Percentiles rank a stretch among this genome's conserved stretches.
Conservation (phyloP, 805 yeast genomes). For the Yarrowia deformans region DNA sequence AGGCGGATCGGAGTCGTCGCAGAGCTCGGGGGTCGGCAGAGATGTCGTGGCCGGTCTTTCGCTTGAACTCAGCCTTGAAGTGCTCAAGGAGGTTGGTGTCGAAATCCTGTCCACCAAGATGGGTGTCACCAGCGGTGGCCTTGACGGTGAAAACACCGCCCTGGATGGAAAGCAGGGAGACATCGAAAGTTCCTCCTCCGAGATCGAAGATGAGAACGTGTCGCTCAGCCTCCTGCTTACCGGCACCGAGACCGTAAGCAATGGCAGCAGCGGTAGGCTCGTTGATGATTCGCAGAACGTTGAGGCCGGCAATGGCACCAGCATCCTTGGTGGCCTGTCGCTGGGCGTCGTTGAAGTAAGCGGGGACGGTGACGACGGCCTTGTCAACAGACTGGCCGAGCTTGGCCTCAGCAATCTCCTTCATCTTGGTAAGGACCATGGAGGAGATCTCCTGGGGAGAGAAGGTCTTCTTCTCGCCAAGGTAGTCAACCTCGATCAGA, state of each 20-base stretch:
- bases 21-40: constrained; percentile 92
- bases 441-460: constrained; percentile 95
- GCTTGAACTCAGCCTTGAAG: constrained; percentile 93
- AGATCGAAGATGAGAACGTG: constrained; percentile 90
- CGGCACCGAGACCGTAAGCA: constrained; percentile 96
- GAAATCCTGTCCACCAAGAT: constrained; percentile 99
- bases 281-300: constrained; percentile 83
- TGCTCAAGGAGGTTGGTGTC: constrained; percentile 94
- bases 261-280: constrained; percentile 97
- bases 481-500: constrained; percentile 78
- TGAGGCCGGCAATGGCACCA: constrained; percentile 84
- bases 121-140: constrained; percentile 99
- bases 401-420: constrained; percentile 83
- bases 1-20: constrained; percentile 98
- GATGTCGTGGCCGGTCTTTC: constrained; percentile 92
- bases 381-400: constrained; percentile 80
- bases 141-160: constrained; percentile 97
- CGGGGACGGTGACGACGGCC: constrained; percentile 88
- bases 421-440: constrained; percentile 90
- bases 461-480: constrained; percentile 84
- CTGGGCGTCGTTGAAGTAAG: constrained; percentile 87
- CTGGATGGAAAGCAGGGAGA: constrained; percentile 85
- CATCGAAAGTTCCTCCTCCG: constrained; percentile 99
- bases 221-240: constrained; percentile 80
- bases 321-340: constrained; percentile 93